These are phyloP conservation scores for Ceratocystis papillata DNA, from an alignment of 2,329 filamentous ascomycete species.

Conservation along the genomic window DNA sequence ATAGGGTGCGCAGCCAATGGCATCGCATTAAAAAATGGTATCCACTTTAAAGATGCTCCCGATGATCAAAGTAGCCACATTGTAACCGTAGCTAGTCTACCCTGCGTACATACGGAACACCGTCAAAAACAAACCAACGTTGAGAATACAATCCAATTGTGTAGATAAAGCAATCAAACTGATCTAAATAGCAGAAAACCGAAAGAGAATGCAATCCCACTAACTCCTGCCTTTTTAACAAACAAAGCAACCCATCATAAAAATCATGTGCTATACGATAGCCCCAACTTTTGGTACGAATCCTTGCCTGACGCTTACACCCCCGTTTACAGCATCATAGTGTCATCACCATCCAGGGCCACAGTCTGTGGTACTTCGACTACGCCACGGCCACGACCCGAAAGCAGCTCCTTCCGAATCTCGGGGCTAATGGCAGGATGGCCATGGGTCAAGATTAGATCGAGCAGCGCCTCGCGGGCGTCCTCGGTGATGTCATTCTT, in stretches of 20 bases:
- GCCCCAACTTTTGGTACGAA: constrained; percentile 22
- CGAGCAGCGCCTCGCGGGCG: constrained; percentile 79
- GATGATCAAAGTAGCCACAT: too few relatives aligned
- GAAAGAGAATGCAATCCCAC: constrained; percentile 16
- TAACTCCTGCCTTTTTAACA: constrained; percentile 23
- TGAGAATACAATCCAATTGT: neutral
- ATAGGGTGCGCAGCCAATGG: neutral
- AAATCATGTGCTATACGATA: constrained; percentile 23
- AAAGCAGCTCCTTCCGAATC: constrained; percentile 76
- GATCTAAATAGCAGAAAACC: constrained; percentile 16
- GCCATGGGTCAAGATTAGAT: constrained; percentile 72
- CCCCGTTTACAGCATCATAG: constrained; percentile 50
- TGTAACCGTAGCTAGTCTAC: neutral
- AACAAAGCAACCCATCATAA: constrained; percentile 24
- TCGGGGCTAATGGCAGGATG: constrained; percentile 86
- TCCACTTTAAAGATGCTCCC: constrained; percentile 20
- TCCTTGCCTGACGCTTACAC: neutral
- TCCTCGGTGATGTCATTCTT: constrained; percentile 94
- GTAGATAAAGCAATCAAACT: constrained; percentile 13
- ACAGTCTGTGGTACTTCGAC: constrained; percentile 37
- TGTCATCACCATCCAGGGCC: constrained; percentile 69
- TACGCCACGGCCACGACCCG: constrained; percentile 75
- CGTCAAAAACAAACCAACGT: neutral
- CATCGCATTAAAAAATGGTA: neutral
- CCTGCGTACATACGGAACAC: neutral